Evolutionary conservation across 2,329 filamentous ascomycete genomes (phyloP).

Genomic region (Colletotrichum tamarilloi): DNA sequence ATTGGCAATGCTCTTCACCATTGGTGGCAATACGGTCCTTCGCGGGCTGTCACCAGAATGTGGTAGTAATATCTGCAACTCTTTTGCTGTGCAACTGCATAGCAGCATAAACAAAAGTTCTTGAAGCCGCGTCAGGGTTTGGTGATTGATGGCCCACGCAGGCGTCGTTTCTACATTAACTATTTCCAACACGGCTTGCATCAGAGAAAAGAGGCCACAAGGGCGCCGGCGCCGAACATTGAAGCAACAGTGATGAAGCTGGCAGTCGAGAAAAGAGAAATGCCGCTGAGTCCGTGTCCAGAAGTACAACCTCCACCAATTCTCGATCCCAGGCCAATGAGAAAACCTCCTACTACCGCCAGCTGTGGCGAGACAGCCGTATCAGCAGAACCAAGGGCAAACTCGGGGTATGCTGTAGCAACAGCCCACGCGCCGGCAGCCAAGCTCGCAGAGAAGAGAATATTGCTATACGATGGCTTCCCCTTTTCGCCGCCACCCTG

Average conservation of each 20-base stretch:
- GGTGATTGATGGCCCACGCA: too few species aligned
- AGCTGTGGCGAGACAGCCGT: constrained; percentile 47
- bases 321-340: constrained; percentile 70
- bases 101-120: too few species aligned
- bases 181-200: too few species aligned
- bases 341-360: constrained; percentile 64
- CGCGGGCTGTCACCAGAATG: too few species aligned
- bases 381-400: constrained; percentile 40
- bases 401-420: constrained; percentile 44
- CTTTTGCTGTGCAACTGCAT: too few species aligned
- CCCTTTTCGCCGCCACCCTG: constrained; percentile 41
- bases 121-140: too few species aligned
- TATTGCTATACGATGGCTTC: constrained; percentile 52
- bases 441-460: constrained; percentile 65
- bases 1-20: too few species aligned
- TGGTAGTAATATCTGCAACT: too few species aligned
- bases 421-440: constrained; percentile 57
- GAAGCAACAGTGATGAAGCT: constrained; percentile 71
- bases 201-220: constrained; percentile 38
- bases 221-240: constrained; percentile 64
- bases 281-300: constrained; percentile 76
- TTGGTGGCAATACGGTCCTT: too few species aligned
- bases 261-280: constrained; percentile 70
- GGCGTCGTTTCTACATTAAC: too few species aligned
- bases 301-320: constrained; percentile 75